Conservation (phyloP, 208 protist species). For the Acanthamoeba castellanii region DNA sequence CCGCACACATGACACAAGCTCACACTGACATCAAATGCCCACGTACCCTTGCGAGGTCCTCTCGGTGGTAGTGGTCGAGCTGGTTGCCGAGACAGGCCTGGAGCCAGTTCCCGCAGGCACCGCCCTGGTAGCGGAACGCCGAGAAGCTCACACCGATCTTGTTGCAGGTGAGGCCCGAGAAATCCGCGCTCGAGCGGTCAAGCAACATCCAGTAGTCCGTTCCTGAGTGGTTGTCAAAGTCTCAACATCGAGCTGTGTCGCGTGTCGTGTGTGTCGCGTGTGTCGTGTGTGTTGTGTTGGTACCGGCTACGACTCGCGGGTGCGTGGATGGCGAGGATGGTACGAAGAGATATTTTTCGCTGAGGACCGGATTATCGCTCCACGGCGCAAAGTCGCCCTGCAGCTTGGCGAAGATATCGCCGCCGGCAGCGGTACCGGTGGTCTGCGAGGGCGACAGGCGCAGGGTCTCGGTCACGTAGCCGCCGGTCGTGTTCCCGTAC, state of each 20-base stretch:
- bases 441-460: conserved; percentile 5
- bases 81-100: conserved; percentile 23
- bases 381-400: conserved; percentile 62
- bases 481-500: not conserved
- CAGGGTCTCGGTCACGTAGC: conserved; percentile 11
- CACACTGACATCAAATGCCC: not conserved
- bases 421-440: not conserved
- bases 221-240: not conserved
- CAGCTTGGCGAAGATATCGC: conserved; percentile 11
- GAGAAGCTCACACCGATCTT: conserved; percentile 62
- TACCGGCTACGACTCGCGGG: conserved; percentile 11
- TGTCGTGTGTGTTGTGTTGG: not conserved
- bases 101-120: conserved; percentile 13
- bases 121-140: conserved; percentile 48
- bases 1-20: too few species aligned
- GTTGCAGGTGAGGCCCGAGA: conserved; percentile 59
- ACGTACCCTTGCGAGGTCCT: not conserved
- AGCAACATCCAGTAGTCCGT: conserved; percentile 62
- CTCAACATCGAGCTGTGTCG: not conserved
- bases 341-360: conserved; percentile 59
- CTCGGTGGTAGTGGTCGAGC: conserved; percentile 31
- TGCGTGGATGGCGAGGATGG: not conserved
- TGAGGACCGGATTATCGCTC: conserved; percentile 39
- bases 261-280: not conserved
- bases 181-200: not conserved